Conservation (phyloP, 257 asterid species). For the Przewalskia tangutica region DNA sequence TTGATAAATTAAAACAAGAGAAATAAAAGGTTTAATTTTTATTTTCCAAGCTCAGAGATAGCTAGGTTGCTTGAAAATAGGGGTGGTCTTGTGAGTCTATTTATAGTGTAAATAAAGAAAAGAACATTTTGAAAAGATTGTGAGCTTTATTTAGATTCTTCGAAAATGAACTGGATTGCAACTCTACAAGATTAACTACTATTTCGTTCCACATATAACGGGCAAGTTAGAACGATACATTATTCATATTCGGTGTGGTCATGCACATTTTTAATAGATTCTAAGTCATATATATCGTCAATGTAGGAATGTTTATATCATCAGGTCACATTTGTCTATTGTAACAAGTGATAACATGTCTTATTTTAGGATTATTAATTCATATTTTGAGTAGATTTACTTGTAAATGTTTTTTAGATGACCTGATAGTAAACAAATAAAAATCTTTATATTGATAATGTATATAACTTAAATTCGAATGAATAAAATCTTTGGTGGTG, state of each 20-base stretch:
- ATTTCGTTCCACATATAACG: background rate
- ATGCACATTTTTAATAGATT: too few relatives aligned
- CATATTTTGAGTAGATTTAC: too few relatives aligned
- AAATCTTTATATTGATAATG: too few relatives aligned
- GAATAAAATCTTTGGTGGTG: too few relatives aligned
- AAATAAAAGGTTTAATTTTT: background rate
- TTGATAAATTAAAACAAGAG: too few relatives aligned
- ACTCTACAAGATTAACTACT: background rate
- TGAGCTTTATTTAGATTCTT: conserved; percentile 3
- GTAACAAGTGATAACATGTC: background rate
- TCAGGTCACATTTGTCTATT: background rate
- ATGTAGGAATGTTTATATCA: background rate
- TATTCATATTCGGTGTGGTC: background rate
- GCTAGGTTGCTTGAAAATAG: background rate
- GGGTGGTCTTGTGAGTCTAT: background rate
- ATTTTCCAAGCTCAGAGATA: background rate
- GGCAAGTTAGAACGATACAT: background rate
- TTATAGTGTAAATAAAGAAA: background rate
- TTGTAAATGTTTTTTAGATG: too few relatives aligned
- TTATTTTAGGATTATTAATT: too few relatives aligned
- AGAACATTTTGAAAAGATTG: background rate
- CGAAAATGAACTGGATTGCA: background rate
- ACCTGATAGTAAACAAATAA: too few relatives aligned
- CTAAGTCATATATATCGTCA: too few relatives aligned
- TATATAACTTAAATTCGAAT: too few relatives aligned